Base-by-base conservation (phyloP, 805 yeast genomes). In the Debaryomyces tyrocola region DNA sequence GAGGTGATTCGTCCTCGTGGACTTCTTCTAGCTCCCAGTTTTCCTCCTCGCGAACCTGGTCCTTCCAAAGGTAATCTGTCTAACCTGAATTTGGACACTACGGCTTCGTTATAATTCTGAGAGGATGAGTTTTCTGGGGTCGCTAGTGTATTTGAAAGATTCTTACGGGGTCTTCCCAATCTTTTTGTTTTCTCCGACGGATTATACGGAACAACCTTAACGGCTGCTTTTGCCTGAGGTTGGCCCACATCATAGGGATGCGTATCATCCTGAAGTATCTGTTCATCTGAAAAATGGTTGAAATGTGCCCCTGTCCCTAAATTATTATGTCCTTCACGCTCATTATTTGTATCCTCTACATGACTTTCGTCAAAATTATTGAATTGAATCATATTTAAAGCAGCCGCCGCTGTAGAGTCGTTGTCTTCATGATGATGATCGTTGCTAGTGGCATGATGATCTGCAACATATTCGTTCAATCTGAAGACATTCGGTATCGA, bases 41-140 rank as follows among this genome's bases (percentile, higher is more conserved):
- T 61, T 2, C 75, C 74, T 4, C 75, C 75, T 17, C 74, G 57
- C 9, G 73, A 67, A 4, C 74, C 74, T 1, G 73, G 73, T 0
- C 74, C 74, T 41, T 60, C 67, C 1, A 70, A 47, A 0, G 74
- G 74, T 18, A 53, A 50, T 14, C 55, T 49, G 52, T 69, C 72
- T n/a, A 69, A 55, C 27, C 74, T 49, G 43, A 69, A 69, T 49
- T 60, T 62, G 35, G 70, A 60, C 21, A 63, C 45, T 20, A 62
- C 58, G 2, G 74, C 57, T 43, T 63, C 60, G 20, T 60, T 64
- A 41, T 53, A 57, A 50, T 70, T 70, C 31, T 58, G 51, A 11
- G 60, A 48, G 4, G 68, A 54, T 2, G 59, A 53, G 35, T 54
- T 52, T 27, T 44, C 56, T 20, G 46, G 45, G 2, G 50, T 37